Evolutionary conservation across 2,329 filamentous ascomycete genomes (phyloP).

Genomic region (Cylindrodendrum hubeiense): DNA sequence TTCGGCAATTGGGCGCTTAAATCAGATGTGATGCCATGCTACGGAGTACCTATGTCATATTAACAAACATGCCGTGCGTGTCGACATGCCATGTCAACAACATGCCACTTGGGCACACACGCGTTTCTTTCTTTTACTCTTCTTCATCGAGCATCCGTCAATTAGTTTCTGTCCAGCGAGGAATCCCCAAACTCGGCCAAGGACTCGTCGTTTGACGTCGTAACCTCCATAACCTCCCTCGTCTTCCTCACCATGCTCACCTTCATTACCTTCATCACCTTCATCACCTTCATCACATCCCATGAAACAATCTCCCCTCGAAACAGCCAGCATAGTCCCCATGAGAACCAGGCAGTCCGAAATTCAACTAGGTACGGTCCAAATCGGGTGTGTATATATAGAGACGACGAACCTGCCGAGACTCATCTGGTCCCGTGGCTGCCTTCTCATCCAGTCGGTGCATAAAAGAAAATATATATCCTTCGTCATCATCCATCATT

Average conservation of each 20-base stretch:
- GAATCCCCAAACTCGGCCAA: not conserved
- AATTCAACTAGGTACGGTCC: not conserved
- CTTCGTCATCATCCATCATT: constrained; percentile 35
- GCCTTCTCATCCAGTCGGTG: constrained; percentile 24
- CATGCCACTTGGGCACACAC: not conserved
- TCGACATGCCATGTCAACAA: not conserved
- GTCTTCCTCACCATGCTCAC: too few species aligned
- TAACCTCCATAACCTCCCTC: too few species aligned
- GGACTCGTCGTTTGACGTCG: not conserved
- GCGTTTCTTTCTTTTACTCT: not conserved
- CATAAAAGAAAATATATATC: constrained; percentile 34
- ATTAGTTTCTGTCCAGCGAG: not conserved
- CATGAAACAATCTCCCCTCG: not conserved
- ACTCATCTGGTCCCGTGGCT: constrained; percentile 1
- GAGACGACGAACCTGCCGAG: constrained; percentile 22
- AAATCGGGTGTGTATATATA: constrained; percentile 20
- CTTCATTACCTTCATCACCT: too few species aligned
- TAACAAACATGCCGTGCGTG: too few species aligned
- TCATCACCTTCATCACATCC: not conserved
- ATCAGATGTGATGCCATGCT: not conserved
- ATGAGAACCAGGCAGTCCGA: not conserved
- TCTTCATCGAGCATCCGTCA: not conserved
- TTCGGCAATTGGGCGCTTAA: constrained; percentile 31
- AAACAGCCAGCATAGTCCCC: not conserved
- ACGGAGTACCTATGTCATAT: not conserved